Base-by-base conservation (phyloP, 371 early-diverging fungal species). In the Parasitella parasitica region DNA sequence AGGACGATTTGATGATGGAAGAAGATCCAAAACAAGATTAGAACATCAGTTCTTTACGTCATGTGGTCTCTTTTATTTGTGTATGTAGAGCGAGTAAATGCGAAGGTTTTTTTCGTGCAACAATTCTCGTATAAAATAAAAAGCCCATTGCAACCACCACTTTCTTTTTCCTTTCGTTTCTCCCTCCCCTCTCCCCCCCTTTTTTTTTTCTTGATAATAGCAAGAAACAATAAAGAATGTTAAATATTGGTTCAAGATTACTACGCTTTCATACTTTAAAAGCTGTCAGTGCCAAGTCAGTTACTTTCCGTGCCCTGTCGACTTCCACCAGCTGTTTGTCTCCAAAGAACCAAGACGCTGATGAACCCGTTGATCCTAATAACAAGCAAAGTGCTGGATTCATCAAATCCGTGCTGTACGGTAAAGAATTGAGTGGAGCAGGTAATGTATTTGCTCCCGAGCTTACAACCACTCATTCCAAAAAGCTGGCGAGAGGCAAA, bases 401-500 rank as follows among this genome's bases (percentile, higher is more conserved):
- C 24, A 72, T 91, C 16, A 82, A 82, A 59, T 75, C 86, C 26
- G 78, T 91, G 30, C 67, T 91, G 35, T 86, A 88, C 62, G 91
- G 91, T 27, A 82, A 81, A 13, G 77, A 84, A 35, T 58, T 78
- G 57, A 75, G 70, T 15, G 66, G 73, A 15, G 81, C 81, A 58
- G 81, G 59, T 18, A 59, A 59, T 30, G 63, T 63, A 3, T 13
- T 59, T 0, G 56, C 61, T 24, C 66, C 66, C 57, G 83, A 85
- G 58, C 82, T 83, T 37, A 70, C 63, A 28, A 77, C 78, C 41
- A 88, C 91, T 6, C 83, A 89, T 66, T 88, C 88, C 28, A 90
- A 91, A 70, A 75, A 84, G 52, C 67, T 95, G 54, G 93, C 95
- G 6, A 79, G 94, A 28, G 95, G 95, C 52, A 94, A 94, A 80